Evolutionary conservation across 2,329 filamentous ascomycete species (phyloP), one percentile per base, ranked within the genome.

Genomic region (Parasarocladium wereldwijsianum): DNA sequence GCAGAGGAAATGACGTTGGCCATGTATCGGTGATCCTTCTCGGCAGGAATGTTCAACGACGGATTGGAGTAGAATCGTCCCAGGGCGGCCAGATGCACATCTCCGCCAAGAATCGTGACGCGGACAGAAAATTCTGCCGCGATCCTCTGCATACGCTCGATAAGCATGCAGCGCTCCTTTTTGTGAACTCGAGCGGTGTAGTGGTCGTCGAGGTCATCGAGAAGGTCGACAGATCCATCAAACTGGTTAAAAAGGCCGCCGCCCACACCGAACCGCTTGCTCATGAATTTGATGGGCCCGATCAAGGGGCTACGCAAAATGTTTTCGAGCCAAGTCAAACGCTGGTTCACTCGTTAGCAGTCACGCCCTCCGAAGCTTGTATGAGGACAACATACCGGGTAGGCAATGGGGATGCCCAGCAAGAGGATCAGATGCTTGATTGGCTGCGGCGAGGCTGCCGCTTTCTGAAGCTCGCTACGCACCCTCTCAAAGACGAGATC

Each of bases 321-420:
- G 45, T 93, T 94, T 50, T 96, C 87, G 4, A 94, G 65, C 87
- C 87, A 94, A n/a, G 86, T 90, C 32, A 94, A 64, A 42, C 87
- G 83, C 66, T 74, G 38, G 9, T 12, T 12, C 6, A 12, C 17
- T 34, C 19, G 32, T 44, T 22, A 41, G 36, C 35, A 13, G 11
- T 15, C n/a, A 11, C 6, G 14, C 24, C 20, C 20, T 13, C 8
- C 6, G 9, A 15, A 4, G 12, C 3, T 22, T 17, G 1, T 18
- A 13, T 64, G 2, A 60, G 59, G 5, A 28, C 12, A 31, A 46
- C 66, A 47, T 57, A 76, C 70, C 37, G 82, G 82, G 47, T 87
- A 90, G 2, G 82, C 82, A 45, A 90, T 79, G 3, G 82, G 82
- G 30, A 96, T 84, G 30, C 87, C 86, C 7, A 93, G 62, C 5